Evolutionary conservation across 192 early-diverging fungal species (phyloP), one percentile per base, ranked within the genome.

Genomic region (Rhizophagus sp.): DNA sequence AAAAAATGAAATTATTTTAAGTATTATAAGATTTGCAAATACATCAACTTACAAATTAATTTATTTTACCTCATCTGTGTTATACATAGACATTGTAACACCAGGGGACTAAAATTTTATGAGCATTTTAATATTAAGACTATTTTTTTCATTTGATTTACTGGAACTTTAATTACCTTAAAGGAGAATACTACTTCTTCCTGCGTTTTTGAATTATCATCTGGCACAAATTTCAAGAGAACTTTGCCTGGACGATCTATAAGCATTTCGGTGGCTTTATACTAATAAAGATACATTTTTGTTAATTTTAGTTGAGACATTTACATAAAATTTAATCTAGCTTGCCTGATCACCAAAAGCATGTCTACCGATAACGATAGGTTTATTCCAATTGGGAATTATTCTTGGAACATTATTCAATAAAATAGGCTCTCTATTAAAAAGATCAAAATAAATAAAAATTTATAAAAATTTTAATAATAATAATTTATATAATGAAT

Each of bases 31-130:
- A 25, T 11, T 19, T 30, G 27, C 7, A 33, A 68, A 34, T 10
- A 10, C 22, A 44, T 22, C 12, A 81, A 61, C 24, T 65, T 67
- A 11, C 39, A 47, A 1, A 24, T 17, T 36, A 74, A 33, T 49
- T 6, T 19, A 25, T 61, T 41, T 39, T 81, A 88, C 88, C 80
- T 92, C 90, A 62, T 90, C 87, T 49, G 92, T 91, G 91, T 99
- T 99, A 87, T 97, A 99, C 97, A 99, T 99, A 83, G 91, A 94
- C 88, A 99, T 87, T 36, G 92, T 94, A 64, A 99, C 96, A 83
- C 97, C 97, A 57, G 92, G 88, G 57, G 92, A 89, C 63, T 91
- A 62, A 19, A 57, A 33, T 68, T 33, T 41, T 22, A 68, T 24
- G 19, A 12, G 30, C 1, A 30, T 30, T 30, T 30, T 30, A 30